Percentiles rank a stretch among this genome's conserved stretches.
These are phyloP conservation scores for Syncephalastrum sp. DNA, from an alignment of 371 early-diverging fungal genomes.

Conservation along the genomic window DNA sequence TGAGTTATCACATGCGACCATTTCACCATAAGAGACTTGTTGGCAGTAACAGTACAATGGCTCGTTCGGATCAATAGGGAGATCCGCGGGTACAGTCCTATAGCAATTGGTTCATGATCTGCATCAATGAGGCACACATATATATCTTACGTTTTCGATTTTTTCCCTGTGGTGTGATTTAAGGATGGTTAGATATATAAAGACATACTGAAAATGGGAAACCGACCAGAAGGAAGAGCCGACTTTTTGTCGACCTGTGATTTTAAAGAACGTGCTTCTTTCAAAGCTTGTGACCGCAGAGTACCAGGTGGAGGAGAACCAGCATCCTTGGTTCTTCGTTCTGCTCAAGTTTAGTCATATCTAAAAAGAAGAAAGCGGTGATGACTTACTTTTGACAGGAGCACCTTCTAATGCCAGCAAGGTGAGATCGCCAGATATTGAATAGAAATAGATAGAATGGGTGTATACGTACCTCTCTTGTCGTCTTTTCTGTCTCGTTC, in stretches of 20 bases:
- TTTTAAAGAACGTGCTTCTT: constrained; percentile 26
- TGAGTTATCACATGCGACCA: constrained; percentile 95
- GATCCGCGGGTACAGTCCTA: constrained; percentile 54
- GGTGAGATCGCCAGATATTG: not conserved
- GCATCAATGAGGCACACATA: no score
- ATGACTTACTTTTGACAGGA: constrained; percentile 8
- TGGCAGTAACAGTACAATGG: constrained; percentile 94
- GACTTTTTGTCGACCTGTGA: constrained; percentile 25
- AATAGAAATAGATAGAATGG: not conserved
- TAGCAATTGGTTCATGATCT: not conserved
- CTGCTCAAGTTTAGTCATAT: constrained; percentile 2
- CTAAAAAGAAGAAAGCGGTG: no score
- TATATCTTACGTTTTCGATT: constrained; percentile 6
- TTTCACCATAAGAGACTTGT: constrained; percentile 95
- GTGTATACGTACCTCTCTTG: constrained; percentile 29
- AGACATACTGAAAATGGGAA: no score
- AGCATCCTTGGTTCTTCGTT: constrained; percentile 23
- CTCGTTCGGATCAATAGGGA: constrained; percentile 93
- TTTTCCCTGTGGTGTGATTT: constrained; percentile 14
- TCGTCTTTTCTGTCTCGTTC: constrained; percentile 37
- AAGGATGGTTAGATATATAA: not conserved
- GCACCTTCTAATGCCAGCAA: not conserved
- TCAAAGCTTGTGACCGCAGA: constrained; percentile 28
- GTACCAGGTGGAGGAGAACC: constrained; percentile 21
- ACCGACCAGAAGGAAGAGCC: constrained; percentile 19